phyloP scores from a whole-genome alignment of 768 basidiomycete species.

The Xerocomus brunneocitrinus region DNA sequence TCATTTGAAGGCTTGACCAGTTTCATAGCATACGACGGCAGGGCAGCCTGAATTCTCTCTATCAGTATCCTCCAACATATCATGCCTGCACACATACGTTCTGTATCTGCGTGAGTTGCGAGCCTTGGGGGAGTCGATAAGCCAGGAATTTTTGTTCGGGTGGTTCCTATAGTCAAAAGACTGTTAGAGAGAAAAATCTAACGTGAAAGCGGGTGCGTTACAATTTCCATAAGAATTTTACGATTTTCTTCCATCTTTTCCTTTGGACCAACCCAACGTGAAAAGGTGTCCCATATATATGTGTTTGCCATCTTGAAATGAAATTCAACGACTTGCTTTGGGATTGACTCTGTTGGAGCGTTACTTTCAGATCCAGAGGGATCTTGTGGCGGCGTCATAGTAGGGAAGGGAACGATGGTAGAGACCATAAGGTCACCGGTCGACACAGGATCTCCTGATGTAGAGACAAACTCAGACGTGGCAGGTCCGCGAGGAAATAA shows the following conservation, averaged over 20 bases:
- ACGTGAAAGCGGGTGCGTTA: slow-evolving; percentile 21
- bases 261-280: slow-evolving; percentile 57
- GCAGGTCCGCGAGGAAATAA: slow-evolving; percentile 59
- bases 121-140: slow-evolving; percentile 52
- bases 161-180: slow-evolving; percentile 31
- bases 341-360: slow-evolving; percentile 3
- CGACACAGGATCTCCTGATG: slow-evolving; percentile 10
- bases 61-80: not conserved
- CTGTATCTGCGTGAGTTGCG: slow-evolving; percentile 56
- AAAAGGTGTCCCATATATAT: slow-evolving; percentile 54
- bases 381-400: slow-evolving; percentile 12
- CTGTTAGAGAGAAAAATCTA: not conserved
- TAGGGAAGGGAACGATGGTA: slow-evolving; percentile 43
- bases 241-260: slow-evolving; percentile 49
- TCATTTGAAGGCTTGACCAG: slow-evolving; percentile 49
- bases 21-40: slow-evolving; percentile 50
- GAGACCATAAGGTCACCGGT: slow-evolving; percentile 38
- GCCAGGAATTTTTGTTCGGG: slow-evolving; percentile 50
- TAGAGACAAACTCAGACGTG: slow-evolving; percentile 40
- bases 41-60: slow-evolving; percentile 35
- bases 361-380: slow-evolving; percentile 11
- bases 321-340: slow-evolving; percentile 40
- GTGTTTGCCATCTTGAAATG: slow-evolving; percentile 45
- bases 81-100: slow-evolving; percentile 37
- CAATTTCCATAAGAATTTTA: slow-evolving; percentile 42